Evolutionary conservation across 345 rosid genomes (phyloP).

Genomic region (Bruguiera gymnorhiza): DNA sequence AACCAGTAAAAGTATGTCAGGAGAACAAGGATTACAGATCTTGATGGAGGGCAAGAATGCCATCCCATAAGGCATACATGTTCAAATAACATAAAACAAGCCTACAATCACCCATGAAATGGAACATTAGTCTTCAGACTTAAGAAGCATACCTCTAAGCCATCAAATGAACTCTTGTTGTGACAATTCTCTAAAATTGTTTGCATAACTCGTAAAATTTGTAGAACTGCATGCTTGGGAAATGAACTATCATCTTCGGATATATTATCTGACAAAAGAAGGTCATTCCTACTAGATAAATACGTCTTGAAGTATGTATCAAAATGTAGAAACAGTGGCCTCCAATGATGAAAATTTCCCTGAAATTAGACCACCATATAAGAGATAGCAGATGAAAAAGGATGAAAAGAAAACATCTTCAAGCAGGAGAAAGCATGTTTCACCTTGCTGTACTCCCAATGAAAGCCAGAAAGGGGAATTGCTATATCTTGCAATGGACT

Average conservation of each 20-base stretch:
- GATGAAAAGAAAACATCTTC: not conserved
- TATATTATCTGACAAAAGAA: conserved; percentile 68
- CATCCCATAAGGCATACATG: not conserved
- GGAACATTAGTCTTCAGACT: not conserved
- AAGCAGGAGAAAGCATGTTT: conserved; percentile 3
- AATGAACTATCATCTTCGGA: conserved; percentile 64
- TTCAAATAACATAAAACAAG: conserved; percentile 1
- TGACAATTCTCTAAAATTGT: conserved; percentile 84
- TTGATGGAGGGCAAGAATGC: not conserved
- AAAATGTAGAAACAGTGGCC: conserved; percentile 86
- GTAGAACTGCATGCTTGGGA: conserved; percentile 79
- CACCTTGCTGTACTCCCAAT: conserved; percentile 91
- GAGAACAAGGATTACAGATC: conserved; percentile 1
- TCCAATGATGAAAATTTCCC: conserved; percentile 99
- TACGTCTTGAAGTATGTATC: conserved; percentile 86
- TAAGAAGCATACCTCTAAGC: conserved; percentile 63
- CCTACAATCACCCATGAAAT: not conserved
- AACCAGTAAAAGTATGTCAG: conserved; percentile 14
- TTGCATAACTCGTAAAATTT: conserved; percentile 88
- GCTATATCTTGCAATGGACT: conserved; percentile 96
- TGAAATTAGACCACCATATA: conserved; percentile 34
- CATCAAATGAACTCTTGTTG: conserved; percentile 87
- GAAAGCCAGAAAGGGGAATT: conserved; percentile 93
- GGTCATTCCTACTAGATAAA: conserved; percentile 76
- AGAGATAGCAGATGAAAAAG: conserved; percentile 14